These are phyloP conservation scores for Pseudozyma hubeiensis DNA, from an alignment of 1,284 basidiomycete species.

Conservation along the genomic window DNA sequence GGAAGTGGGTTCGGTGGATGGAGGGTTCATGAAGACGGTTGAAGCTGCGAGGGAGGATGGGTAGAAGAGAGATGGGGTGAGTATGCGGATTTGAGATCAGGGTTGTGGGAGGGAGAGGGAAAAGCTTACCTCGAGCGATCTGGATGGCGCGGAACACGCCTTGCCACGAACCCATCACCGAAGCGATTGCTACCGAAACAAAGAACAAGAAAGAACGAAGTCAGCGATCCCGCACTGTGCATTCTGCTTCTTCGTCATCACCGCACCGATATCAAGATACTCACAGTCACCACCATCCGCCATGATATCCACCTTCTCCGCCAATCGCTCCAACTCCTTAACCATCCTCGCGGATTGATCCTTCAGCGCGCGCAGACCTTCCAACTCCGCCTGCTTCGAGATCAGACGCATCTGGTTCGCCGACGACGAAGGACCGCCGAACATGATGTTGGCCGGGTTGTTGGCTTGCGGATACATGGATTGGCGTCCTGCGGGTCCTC, in stretches of 20 bases:
- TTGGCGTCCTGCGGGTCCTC: slow-evolving; percentile 24
- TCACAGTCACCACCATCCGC: slow-evolving; percentile 61
- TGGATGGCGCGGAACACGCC: slow-evolving; percentile 67
- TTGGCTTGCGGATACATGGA: slow-evolving; percentile 44
- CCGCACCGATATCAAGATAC: slow-evolving; percentile 8
- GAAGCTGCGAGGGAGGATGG: slow-evolving; percentile 19
- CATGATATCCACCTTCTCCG: slow-evolving; percentile 61
- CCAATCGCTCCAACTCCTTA: slow-evolving; percentile 57
- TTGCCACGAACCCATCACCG: slow-evolving; percentile 63
- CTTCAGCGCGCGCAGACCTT: slow-evolving; percentile 59
- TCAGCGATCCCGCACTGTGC: not conserved
- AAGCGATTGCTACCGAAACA: slow-evolving; percentile 56
- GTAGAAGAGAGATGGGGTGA: not conserved
- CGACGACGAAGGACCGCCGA: slow-evolving; percentile 44
- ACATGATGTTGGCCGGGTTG: slow-evolving; percentile 32
- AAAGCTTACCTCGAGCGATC: slow-evolving; percentile 57
- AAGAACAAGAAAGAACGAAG: not conserved
- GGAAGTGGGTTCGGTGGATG: not conserved
- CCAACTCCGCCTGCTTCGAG: slow-evolving; percentile 63
- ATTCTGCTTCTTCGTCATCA: not conserved
- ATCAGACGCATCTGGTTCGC: slow-evolving; percentile 50
- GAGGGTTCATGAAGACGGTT: slow-evolving; percentile 24
- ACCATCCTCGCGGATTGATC: slow-evolving; percentile 61
- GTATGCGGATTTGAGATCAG: not conserved
- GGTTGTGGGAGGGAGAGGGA: not conserved